Percentiles rank a stretch among this genome's conserved stretches.
Conservation (phyloP, 139 green algal species). For the Zygnema circumcarinatum region DNA sequence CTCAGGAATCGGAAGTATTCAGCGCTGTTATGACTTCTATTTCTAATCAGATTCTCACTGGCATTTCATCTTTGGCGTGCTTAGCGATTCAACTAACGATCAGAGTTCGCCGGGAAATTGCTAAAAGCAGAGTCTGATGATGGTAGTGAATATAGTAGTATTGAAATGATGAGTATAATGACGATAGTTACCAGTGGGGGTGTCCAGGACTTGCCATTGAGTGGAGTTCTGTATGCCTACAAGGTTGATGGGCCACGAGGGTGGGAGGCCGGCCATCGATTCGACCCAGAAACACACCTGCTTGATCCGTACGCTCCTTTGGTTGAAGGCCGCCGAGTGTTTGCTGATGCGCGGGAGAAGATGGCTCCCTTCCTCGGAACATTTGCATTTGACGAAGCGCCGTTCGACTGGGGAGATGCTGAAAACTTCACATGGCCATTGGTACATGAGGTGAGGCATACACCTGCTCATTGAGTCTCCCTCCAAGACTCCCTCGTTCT, state of each 20-base stretch:
- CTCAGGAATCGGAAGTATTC: too few species aligned
- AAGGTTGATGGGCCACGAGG: slow-evolving; percentile 64
- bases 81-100: too few species aligned
- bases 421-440: neutral
- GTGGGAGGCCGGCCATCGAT: slow-evolving; percentile 58
- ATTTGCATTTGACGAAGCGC: slow-evolving; percentile 66
- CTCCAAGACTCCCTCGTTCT: neutral
- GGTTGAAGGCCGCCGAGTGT: slow-evolving; percentile 76
- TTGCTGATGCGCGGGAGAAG: slow-evolving; percentile 62
- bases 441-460: slow-evolving; percentile 25
- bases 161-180: too few species aligned
- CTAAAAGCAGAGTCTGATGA: too few species aligned
- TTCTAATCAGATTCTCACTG: too few species aligned
- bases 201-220: slow-evolving; percentile 53
- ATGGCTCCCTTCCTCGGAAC: slow-evolving; percentile 64
- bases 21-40: too few species aligned
- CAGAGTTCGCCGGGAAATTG: too few species aligned
- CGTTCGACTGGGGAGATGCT: slow-evolving; percentile 66
- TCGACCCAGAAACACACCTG: slow-evolving; percentile 69
- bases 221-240: slow-evolving; percentile 66
- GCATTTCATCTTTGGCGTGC: too few species aligned
- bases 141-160: too few species aligned
- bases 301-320: slow-evolving; percentile 90
- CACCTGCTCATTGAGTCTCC: neutral
- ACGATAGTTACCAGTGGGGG: too few species aligned